Evolutionary conservation across 441 rosid species (phyloP), one percentile per base, ranked within the genome.

Genomic region (Syzygium syzygioides): DNA sequence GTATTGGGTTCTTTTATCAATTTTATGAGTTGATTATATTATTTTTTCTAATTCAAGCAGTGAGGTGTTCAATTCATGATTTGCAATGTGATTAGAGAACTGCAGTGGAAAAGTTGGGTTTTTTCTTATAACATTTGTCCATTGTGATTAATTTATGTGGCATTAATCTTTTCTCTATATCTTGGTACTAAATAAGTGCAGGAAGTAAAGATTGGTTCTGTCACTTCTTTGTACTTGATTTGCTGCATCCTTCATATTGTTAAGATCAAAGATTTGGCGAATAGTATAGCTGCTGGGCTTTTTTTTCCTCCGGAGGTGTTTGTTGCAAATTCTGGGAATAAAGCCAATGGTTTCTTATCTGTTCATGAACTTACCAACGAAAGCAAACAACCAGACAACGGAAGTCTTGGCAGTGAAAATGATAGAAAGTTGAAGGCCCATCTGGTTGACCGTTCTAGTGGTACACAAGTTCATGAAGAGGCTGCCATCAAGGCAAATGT

Each of bases 251-350:
- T 98, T 92, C 97, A 94, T 91, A 95, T 97, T 84, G 97, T 98
- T 88, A 97, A 98, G 93, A 98, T 96, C 93, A 98, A 95, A 93
- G 99, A 98, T 93, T 91, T 97, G 97, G 98, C 98, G 53, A 98
- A 97, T 90, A 93, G 93, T 87, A 93, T 96, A 94, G 98, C 99
- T 90, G 98, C 98, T 91, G 96, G 98, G 85, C 94, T 97, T 92
- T 95, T 98, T 89, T 95, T 94, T 91, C 95, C 95, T 23, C 88
- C 93, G 11, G 96, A 95, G 90, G 96, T 94, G 64, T 95, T 94
- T 86, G 55, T 93, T 87, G 88, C 91, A 87, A 90, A 89, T 87
- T 93, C 95, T 87, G 93, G 93, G 90, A 93, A 91, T 91, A 93
- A 94, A 91, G 93, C 91, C 90, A 96, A 96, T 90, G 96, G 97